phyloP scores from a whole-genome alignment of 768 basidiomycete species.

The Tephrocybe rancida region DNA sequence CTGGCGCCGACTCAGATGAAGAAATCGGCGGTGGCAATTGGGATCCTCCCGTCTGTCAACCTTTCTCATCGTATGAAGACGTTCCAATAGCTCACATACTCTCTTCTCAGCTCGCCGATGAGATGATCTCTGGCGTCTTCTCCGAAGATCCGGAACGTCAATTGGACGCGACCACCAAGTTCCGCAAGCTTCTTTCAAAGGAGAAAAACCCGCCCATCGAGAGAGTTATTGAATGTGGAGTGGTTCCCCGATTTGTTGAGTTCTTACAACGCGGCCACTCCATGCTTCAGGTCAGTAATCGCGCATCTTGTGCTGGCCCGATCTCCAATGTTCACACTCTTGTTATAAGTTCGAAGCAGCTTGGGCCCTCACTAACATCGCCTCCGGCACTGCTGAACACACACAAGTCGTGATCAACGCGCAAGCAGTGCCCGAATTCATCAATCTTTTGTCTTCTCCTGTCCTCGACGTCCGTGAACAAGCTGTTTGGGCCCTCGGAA shows the following conservation, averaged over 20 bases:
- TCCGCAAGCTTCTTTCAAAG: slow-evolving; percentile 97
- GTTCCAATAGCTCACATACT: slow-evolving; percentile 15
- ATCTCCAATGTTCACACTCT: slow-evolving; percentile 2
- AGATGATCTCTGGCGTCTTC: slow-evolving; percentile 94
- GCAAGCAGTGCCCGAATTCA: slow-evolving; percentile 95
- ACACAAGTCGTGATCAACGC: slow-evolving; percentile 97
- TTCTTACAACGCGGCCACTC: slow-evolving; percentile 82
- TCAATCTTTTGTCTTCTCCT: slow-evolving; percentile 91
- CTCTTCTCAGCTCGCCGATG: slow-evolving; percentile 68
- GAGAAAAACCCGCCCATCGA: slow-evolving; percentile 99
- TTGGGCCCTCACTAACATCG: slow-evolving; percentile 98
- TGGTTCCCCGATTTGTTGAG: slow-evolving; percentile 96
- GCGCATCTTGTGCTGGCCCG: background rate
- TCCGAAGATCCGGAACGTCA: slow-evolving; percentile 91
- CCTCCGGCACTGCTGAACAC: slow-evolving; percentile 97
- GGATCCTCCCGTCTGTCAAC: slow-evolving; percentile 72
- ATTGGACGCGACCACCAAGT: slow-evolving; percentile 96
- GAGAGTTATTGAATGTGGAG: slow-evolving; percentile 95
- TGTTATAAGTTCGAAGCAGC: slow-evolving; percentile 86
- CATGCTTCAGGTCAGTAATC: slow-evolving; percentile 73
- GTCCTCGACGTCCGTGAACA: slow-evolving; percentile 98
- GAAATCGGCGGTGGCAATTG: slow-evolving; percentile 71
- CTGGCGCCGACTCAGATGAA: slow-evolving; percentile 87
- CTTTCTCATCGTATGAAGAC: slow-evolving; percentile 10
- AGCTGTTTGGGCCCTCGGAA: slow-evolving; percentile 99